Base-by-base conservation (phyloP, 495 filamentous ascomycete species). In the Pseudoneurospora amorphoporcata region DNA sequence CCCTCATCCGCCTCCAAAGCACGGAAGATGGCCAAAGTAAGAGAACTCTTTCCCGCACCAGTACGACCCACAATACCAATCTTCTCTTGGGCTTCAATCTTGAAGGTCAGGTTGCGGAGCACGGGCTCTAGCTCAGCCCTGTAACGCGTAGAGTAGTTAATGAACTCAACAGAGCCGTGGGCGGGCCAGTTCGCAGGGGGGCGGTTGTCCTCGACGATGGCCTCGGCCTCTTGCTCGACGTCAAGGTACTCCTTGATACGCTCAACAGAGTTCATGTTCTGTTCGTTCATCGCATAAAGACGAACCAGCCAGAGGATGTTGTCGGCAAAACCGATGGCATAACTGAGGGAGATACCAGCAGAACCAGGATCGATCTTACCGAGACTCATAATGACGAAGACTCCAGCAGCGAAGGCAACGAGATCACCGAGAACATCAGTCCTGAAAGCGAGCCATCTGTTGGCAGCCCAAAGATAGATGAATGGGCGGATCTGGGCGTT, bases 261-360 rank as follows among this genome's bases (percentile, higher is more conserved):
- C 82, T 99, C 96, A n/a, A 99, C 94, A 1, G 94, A 95, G 82
- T 99, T 99, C 96, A 99, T 98, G 81, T 97, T 98, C 82, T 98
- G 96, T 80, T 99, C 96, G 76, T 98, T 97, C 77, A 92, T 86
- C 0, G 95, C 91, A 77, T 98, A 99, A n/a, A 98, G 86, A 29
- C 96, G 89, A 37, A 98, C 94, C 71, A 98, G 90, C 96, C 96
- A 99, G 19, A 99, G 85, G 19, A 99, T 90, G 73, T 98, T 98
- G 79, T 98, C 96, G 1, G 94, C 97, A 76, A 99, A 99, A 1
- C 93, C 95, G 69, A 99, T 93, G 7, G 96, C 96, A 76, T 99
- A 99, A n/a, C 94, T 97, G 75, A 99, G 82, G 19, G 96, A 97
- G 72, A 99, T 86, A 84, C 96, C 96, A 41, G 95, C 96, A 53